Evolutionary conservation across 176 grass and related monocot genomes (phyloP), one percentile per base, ranked within the genome.

Genomic region (Neostapfia colusana): DNA sequence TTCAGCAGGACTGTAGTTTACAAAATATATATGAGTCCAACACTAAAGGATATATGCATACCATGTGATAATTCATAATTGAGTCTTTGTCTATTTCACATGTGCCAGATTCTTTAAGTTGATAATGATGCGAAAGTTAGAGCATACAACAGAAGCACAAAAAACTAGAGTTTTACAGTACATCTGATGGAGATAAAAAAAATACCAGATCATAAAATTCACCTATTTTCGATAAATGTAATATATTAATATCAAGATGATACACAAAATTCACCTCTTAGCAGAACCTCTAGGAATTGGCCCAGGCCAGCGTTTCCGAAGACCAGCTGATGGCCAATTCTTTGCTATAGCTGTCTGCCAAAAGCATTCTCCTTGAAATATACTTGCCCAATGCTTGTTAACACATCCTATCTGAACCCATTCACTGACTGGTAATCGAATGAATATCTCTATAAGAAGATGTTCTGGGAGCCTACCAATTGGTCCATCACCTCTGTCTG

Each of bases 261-360:
- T n/a, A n/a, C n/a, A 31, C 31, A 31, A 31, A 84, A 77, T 84
- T 88, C 10, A 98, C 95, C 91, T 98, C 67, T 85, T 89, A 63
- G 85, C 85, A 8, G 87, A 94, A 69, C 95, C 87, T 90, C 89
- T 90, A 12, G 95, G 95, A 81, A 98, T 98, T 59, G 95, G 95
- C 40, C 95, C 95, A 75, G 95, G 95, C 95, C 95, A 98, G n/a
- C 89, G 81, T 71, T 92, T 98, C 27, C 37, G 61, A 38, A 83
- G 73, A 76, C 74, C 89, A 82, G 82, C 84, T 0, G 69, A 81
- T 6, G 95, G 91, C 95, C 95, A 95, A 35, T 69, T 92, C 67
- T 65, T 80, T 54, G 41, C n/a, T 62, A 95, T 88, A 64, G 91
- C 91, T 6, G 87, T 95, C 84, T 94, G 89, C 95, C 95, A 98